Conservation (phyloP, 768 basidiomycete species). For the Leucosporidium creatinivorum region DNA sequence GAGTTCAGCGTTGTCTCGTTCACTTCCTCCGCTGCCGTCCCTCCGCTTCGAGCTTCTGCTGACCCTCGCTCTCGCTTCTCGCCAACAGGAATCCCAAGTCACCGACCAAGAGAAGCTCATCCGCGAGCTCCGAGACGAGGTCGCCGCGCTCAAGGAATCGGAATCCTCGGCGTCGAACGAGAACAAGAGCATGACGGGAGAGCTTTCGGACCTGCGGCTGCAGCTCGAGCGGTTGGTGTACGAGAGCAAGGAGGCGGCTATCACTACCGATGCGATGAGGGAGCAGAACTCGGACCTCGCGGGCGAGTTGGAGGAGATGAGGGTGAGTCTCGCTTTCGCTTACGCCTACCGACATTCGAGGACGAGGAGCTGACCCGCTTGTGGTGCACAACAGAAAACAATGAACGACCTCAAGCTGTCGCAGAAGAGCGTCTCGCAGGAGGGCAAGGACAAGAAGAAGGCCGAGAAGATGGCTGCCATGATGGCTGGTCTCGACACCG, state of each 20-base stretch:
- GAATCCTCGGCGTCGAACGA: conserved; percentile 49
- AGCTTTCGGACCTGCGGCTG: conserved; percentile 83
- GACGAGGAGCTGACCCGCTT: background rate
- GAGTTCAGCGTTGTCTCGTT: conserved; percentile 12
- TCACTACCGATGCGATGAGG: conserved; percentile 88
- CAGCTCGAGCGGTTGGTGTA: conserved; percentile 88
- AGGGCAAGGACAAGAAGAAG: conserved; percentile 98
- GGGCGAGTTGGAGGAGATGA: conserved; percentile 80
- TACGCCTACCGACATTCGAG: background rate
- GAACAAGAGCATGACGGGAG: conserved; percentile 86
- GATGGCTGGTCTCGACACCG: conserved; percentile 98
- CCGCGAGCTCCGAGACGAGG: conserved; percentile 79
- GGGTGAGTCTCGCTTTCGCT: conserved; percentile 28
- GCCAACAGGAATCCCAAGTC: conserved; percentile 61
- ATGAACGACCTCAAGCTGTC: conserved; percentile 68
- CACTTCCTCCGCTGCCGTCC: background rate
- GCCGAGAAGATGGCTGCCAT: conserved; percentile 99
- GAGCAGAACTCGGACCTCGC: conserved; percentile 86
- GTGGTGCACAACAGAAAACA: conserved; percentile 47
- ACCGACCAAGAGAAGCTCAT: conserved; percentile 74
- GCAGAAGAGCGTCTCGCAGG: conserved; percentile 76
- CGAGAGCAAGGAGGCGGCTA: conserved; percentile 88
- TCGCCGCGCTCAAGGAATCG: conserved; percentile 76
- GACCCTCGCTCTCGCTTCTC: background rate
- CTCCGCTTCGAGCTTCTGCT: background rate